A percentile compares a stretch with the other conserved stretches of the same genome.
Conservation (phyloP, 768 basidiomycete genomes). For the Megacollybia marginata region DNA sequence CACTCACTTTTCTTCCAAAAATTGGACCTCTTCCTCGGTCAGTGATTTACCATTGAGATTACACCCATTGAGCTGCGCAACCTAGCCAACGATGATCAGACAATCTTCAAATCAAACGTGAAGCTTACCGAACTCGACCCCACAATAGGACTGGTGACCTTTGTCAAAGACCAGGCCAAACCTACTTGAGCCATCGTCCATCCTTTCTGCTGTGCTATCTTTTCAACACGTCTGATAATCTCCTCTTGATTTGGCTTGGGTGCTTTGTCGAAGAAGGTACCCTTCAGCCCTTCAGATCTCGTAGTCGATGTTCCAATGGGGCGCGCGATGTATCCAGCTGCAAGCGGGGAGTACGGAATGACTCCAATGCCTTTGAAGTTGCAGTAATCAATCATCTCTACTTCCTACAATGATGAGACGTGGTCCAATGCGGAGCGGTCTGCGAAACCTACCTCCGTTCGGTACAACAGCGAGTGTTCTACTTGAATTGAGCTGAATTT, state of each 20-base stretch:
- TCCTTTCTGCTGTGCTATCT: constrained; percentile 27
- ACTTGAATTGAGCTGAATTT: constrained; percentile 43
- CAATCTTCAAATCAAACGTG: too few species aligned
- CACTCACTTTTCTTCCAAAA: too few species aligned
- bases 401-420: constrained; percentile 17
- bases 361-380: constrained; percentile 27
- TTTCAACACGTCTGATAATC: constrained; percentile 24
- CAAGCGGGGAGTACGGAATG: constrained; percentile 22
- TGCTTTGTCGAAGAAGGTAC: constrained; percentile 15
- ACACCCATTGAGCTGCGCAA: too few species aligned
- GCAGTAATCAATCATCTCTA: constrained; percentile 27
- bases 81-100: too few species aligned
- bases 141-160: constrained; percentile 24
- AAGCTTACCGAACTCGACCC: constrained; percentile 11
- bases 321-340: constrained; percentile 20
- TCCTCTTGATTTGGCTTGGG: constrained; percentile 3
- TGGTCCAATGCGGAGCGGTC: not conserved
- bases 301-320: constrained; percentile 12
- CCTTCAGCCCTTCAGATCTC: constrained; percentile 8
- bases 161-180: constrained; percentile 25
- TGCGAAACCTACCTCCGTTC: constrained; percentile 29
- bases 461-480: constrained; percentile 37
- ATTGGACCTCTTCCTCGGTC: too few species aligned
- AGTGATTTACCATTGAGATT: too few species aligned
- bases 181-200: constrained; percentile 31